Conservation (phyloP, 352 stramenopile genomes). For the Pilasporangium apinafurcum region DNA sequence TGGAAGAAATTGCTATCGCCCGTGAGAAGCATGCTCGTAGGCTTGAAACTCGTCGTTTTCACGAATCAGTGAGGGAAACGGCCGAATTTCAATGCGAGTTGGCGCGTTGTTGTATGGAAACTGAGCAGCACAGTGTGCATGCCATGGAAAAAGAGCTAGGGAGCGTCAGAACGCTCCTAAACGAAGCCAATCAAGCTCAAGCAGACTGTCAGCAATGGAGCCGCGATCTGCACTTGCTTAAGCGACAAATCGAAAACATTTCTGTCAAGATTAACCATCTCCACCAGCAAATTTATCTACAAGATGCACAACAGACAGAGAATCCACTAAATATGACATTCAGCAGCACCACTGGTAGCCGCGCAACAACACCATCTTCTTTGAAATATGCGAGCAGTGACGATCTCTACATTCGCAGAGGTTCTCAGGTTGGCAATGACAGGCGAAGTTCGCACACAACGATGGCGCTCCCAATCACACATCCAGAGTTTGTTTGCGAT, state of each 20-base stretch:
- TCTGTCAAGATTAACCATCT: conserved; percentile 39
- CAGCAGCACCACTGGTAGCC: conserved; percentile 4
- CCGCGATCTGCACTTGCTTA: conserved; percentile 26
- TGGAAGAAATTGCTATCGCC: no score
- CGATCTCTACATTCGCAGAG: neutral
- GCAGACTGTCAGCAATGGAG: conserved; percentile 16
- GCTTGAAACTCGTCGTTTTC: conserved; percentile 10
- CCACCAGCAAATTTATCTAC: conserved; percentile 2
- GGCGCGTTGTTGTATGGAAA: conserved; percentile 20
- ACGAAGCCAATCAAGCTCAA: conserved; percentile 30
- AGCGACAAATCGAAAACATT: conserved; percentile 47
- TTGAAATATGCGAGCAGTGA: no score
- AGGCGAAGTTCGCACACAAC: no score
- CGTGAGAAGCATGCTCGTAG: conserved; percentile 14
- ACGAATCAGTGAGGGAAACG: conserved; percentile 9
- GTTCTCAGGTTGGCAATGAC: neutral
- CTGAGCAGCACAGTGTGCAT: conserved; percentile 28
- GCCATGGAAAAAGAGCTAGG: conserved; percentile 30
- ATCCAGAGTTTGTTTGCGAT: conserved; percentile 34
- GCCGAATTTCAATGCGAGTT: conserved; percentile 22
- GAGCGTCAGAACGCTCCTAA: conserved; percentile 17
- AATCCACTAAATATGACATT: neutral
- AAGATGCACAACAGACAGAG: conserved; percentile 1
- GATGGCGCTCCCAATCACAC: neutral
- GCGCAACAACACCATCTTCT: conserved; percentile 4